Base-by-base conservation (phyloP, 306 rosid species). In the Gastrolobium bilobum region DNA sequence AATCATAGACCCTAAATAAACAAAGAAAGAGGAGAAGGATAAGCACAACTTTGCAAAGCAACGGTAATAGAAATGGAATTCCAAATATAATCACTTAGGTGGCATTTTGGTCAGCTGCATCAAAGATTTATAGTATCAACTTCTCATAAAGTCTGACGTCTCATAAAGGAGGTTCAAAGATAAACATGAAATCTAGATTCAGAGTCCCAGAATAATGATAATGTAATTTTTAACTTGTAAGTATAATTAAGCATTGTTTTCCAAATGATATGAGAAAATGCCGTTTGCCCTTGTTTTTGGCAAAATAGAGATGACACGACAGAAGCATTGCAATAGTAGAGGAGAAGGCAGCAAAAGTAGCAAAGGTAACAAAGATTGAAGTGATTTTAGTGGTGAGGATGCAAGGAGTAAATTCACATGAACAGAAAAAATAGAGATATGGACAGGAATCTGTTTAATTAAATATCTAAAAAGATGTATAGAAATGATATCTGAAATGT, bases 401-500 rank as follows among this genome's bases (percentile, higher is more conserved):
- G 46, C 57, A 39, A 9, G 43, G 46, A 52, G 37, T 42, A 65
- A 77, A 77, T 30, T 77, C 68, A 42, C 34, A 40, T 14, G 60
- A 47, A 63, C 33, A 4, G 11, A 7, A 43, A 35, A 15, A 76
- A 20, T 20, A 20, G 26, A 10, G 51, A 53, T 54, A 20, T 39
- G 14, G 39, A 40, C 20, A 47, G 47, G 79, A 75, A 75, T 38
- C 65, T 72, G 34, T 56, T 39, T 52, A 30, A 68, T 10, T 10
- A 4, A 30, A 58, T 46, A 43, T 61, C 35, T 3, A 42, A 48
- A 68, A 68, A 40, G 10, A 13, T 51, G 46, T 33, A 51, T 42
- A 53, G 74, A 34, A 60, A 43, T 59, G 34, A 63, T 13, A 51
- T 73, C 30, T 81, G 78, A 81, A 83, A 59, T 68, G 33, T 48